Conservation (phyloP, 768 basidiomycete species). For the Boletus patriciae region DNA sequence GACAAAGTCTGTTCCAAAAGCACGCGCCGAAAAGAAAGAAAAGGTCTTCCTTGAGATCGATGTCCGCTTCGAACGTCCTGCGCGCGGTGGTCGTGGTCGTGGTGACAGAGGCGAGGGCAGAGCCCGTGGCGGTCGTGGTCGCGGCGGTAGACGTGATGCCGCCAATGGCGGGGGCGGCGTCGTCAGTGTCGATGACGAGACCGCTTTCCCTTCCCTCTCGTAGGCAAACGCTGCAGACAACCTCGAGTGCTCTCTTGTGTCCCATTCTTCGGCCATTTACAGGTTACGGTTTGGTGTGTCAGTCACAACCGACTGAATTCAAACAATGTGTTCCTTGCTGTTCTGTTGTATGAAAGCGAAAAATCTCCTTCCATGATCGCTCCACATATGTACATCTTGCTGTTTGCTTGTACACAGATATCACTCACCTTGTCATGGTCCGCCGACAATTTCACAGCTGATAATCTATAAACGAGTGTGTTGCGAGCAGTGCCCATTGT, state of each 20-base stretch:
- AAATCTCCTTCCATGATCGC: neutral
- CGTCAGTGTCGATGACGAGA: slow-evolving; percentile 79
- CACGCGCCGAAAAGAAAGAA: slow-evolving; percentile 78
- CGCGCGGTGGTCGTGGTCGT: slow-evolving; percentile 59
- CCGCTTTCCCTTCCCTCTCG: slow-evolving; percentile 87
- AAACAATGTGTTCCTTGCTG: slow-evolving; percentile 6
- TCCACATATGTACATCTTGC: slow-evolving; percentile 9
- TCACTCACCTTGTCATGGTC: neutral
- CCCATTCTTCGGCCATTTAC: slow-evolving; percentile 8
- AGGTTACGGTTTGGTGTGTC: slow-evolving; percentile 11
- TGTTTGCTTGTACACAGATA: slow-evolving; percentile 15
- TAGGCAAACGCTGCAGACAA: slow-evolving; percentile 27
- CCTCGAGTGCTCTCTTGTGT: neutral
- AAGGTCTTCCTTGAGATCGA: slow-evolving; percentile 94
- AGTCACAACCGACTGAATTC: slow-evolving; percentile 12
- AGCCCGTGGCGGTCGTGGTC: slow-evolving; percentile 43
- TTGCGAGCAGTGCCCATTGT: neutral
- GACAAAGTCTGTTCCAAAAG: slow-evolving; percentile 66
- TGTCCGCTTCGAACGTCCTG: slow-evolving; percentile 80
- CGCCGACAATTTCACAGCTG: neutral
- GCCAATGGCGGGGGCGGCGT: slow-evolving; percentile 38
- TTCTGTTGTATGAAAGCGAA: slow-evolving; percentile 17
- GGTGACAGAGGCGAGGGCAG: slow-evolving; percentile 52
- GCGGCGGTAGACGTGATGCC: slow-evolving; percentile 46
- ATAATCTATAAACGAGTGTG: neutral